phyloP scores from a whole-genome alignment of 179 eudicot species.

The Carnegiea gigantea region DNA sequence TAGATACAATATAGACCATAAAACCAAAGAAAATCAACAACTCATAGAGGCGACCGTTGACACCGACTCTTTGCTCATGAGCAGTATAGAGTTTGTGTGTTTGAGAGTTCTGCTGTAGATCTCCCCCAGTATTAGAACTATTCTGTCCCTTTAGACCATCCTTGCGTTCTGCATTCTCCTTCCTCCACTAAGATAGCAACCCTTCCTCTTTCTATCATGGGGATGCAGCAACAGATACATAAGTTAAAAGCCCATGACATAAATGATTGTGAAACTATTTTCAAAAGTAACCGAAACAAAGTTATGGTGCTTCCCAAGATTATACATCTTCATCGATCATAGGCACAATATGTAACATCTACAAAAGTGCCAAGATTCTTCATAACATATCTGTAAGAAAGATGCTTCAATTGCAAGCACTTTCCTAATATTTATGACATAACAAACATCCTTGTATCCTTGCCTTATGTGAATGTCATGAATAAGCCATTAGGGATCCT shows the following conservation, averaged over 20 bases:
- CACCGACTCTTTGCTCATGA: conserved; percentile 96
- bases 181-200: conserved; percentile 90
- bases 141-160: conserved; percentile 62
- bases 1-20: not conserved
- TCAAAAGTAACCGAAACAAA: not conserved
- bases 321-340: too few relatives aligned
- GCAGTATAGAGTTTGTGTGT: conserved; percentile 30
- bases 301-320: too few relatives aligned
- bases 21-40: conserved; percentile 30
- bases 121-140: conserved; percentile 34
- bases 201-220: conserved; percentile 76
- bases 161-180: conserved; percentile 31
- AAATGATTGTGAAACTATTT: not conserved
- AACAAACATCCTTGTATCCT: too few relatives aligned
- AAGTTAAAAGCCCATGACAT: too few relatives aligned
- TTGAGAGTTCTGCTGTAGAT: conserved; percentile 22
- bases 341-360: too few relatives aligned
- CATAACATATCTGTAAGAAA: too few relatives aligned
- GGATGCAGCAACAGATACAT: conserved; percentile 1
- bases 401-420: too few relatives aligned
- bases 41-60: conserved; percentile 97
- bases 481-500: too few relatives aligned
- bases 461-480: too few relatives aligned
- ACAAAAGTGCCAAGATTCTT: too few relatives aligned
- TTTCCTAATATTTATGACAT: too few relatives aligned